These are phyloP conservation scores for Pseudocercospora vitis DNA, from an alignment of 2,329 filamentous ascomycete species.

Conservation along the genomic window DNA sequence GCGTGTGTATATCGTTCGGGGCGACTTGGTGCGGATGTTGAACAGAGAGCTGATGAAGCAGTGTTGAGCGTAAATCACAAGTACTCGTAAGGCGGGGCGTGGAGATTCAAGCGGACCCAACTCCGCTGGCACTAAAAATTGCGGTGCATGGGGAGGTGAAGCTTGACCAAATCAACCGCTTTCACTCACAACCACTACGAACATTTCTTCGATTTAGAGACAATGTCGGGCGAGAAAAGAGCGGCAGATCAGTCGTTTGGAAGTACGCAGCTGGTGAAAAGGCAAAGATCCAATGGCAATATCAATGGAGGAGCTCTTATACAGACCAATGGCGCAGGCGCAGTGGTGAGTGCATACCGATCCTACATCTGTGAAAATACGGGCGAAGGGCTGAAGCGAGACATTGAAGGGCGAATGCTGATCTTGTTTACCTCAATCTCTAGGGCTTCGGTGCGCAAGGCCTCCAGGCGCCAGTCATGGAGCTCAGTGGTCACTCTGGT, in stretches of 20 bases:
- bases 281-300: constrained; percentile 71
- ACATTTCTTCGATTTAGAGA: too few relatives aligned
- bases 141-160: too few relatives aligned
- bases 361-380: constrained; percentile 38
- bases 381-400: constrained; percentile 29
- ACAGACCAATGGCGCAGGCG: constrained; percentile 61
- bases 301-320: constrained; percentile 57
- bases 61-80: too few relatives aligned
- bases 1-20: not conserved
- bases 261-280: constrained; percentile 79
- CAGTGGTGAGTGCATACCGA: constrained; percentile 57
- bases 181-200: too few relatives aligned
- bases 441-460: constrained; percentile 78
- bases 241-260: constrained; percentile 82
- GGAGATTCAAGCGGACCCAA: too few relatives aligned
- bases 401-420: constrained; percentile 27
- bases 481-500: constrained; percentile 74
- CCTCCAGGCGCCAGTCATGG: constrained; percentile 89
- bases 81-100: too few relatives aligned
- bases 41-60: constrained; percentile 4
- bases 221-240: constrained; percentile 88
- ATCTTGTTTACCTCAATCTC: constrained; percentile 24
- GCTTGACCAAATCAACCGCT: too few relatives aligned
- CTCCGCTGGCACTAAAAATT: too few relatives aligned
- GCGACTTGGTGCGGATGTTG: not conserved